Evolutionary conservation across 2,329 filamentous ascomycete species (phyloP).

Genomic region (Teratosphaeria gauchensis): DNA sequence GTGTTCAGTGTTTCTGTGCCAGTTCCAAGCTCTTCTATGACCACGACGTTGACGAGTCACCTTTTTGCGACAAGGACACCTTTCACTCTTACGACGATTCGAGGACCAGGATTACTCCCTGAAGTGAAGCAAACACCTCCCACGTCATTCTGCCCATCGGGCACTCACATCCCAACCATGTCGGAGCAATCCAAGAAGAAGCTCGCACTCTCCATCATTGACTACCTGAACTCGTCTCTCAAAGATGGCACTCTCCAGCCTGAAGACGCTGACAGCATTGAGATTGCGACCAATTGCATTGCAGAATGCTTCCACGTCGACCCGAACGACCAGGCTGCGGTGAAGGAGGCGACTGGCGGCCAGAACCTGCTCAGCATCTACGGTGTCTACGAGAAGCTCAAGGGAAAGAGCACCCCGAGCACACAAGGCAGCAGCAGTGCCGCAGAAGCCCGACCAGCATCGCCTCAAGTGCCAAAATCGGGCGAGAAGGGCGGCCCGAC

Average conservation of each 20-base stretch:
- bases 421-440: conserved; percentile 33
- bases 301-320: conserved; percentile 92
- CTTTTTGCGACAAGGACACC: background rate
- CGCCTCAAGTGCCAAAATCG: conserved; percentile 30
- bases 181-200: conserved; percentile 58
- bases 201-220: conserved; percentile 91
- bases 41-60: background rate
- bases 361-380: conserved; percentile 89
- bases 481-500: conserved; percentile 39
- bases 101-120: background rate
- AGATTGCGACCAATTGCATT: conserved; percentile 91
- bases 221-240: conserved; percentile 78
- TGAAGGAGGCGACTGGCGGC: conserved; percentile 67
- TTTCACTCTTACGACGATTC: background rate
- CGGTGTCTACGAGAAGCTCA: conserved; percentile 91
- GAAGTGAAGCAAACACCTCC: background rate
- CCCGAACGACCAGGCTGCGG: conserved; percentile 61
- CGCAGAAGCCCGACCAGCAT: conserved; percentile 15
- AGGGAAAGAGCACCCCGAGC: conserved; percentile 49
- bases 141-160: background rate
- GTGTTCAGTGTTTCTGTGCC: background rate
- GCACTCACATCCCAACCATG: background rate
- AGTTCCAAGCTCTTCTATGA: background rate
- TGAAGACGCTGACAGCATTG: conserved; percentile 88
- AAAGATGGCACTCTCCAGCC: conserved; percentile 78